phyloP scores from a whole-genome alignment of 306 rosid genomes.

The Malus fusca region DNA sequence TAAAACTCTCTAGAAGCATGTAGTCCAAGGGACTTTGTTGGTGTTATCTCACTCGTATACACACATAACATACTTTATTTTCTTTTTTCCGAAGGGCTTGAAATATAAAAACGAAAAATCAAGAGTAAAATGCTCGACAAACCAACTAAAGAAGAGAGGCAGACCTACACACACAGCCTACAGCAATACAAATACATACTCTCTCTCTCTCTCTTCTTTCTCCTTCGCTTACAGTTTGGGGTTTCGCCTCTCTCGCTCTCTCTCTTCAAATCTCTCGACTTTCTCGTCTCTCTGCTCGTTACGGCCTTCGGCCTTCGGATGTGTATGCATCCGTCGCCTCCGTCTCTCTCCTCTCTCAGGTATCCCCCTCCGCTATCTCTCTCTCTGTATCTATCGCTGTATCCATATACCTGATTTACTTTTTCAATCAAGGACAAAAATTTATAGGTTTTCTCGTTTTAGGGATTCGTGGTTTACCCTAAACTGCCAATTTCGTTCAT shows the following conservation, averaged over 20 bases:
- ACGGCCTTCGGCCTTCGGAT: slow-evolving; percentile 37
- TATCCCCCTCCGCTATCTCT: slow-evolving; percentile 1
- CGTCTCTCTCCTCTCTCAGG: slow-evolving; percentile 51
- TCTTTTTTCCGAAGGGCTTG: not conserved
- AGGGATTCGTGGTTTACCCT: slow-evolving; percentile 12
- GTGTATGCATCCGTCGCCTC: slow-evolving; percentile 37
- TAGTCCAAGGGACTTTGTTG: not conserved
- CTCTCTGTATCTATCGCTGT: not conserved
- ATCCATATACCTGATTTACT: slow-evolving; percentile 18
- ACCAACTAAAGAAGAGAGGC: not conserved
- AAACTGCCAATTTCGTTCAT: slow-evolving; percentile 9
- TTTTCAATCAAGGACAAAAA: not conserved
- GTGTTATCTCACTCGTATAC: not conserved
- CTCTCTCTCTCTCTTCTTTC: not conserved
- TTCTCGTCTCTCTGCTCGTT: not conserved
- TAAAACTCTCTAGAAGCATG: not conserved
- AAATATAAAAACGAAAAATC: not conserved
- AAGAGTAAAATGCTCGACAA: not conserved
- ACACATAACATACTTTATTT: not conserved
- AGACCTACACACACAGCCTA: slow-evolving; percentile 7
- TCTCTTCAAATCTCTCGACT: slow-evolving; percentile 4
- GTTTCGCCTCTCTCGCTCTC: slow-evolving; percentile 33
- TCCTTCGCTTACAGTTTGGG: slow-evolving; percentile 29
- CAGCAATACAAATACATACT: slow-evolving; percentile 1
- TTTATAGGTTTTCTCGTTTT: not conserved